Evolutionary conservation across 2,329 filamentous ascomycete genomes (phyloP).

Genomic region (Talaromyces rugulosus): DNA sequence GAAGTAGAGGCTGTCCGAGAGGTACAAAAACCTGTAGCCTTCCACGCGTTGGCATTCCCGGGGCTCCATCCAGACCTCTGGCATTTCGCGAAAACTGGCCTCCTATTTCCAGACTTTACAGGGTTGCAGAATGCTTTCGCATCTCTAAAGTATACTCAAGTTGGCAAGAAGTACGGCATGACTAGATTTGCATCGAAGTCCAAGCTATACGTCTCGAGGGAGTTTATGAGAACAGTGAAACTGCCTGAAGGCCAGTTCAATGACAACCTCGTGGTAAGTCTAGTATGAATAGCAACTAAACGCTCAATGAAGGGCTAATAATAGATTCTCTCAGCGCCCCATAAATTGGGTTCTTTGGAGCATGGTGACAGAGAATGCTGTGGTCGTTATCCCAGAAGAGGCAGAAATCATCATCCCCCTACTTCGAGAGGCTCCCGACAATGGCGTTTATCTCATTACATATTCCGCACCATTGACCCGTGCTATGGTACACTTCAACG

Average conservation of each 20-base stretch:
- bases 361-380: constrained; percentile 27
- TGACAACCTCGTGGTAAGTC: constrained; percentile 35
- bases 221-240: constrained; percentile 49
- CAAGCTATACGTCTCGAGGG: constrained; percentile 37
- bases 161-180: constrained; percentile 36
- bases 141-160: constrained; percentile 33
- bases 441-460: constrained; percentile 44
- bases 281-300: neutral
- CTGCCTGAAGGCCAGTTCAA: constrained; percentile 27
- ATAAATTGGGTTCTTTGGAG: constrained; percentile 56
- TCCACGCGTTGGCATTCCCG: constrained; percentile 38
- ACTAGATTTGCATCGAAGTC: constrained; percentile 15
- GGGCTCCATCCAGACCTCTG: constrained; percentile 47
- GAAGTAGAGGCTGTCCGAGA: constrained; percentile 52
- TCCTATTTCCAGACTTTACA: neutral
- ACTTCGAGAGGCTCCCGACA: neutral
- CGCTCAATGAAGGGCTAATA: neutral
- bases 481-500: constrained; percentile 57
- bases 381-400: constrained; percentile 62
- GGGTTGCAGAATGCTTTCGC: neutral
- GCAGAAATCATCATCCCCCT: constrained; percentile 49
- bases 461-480: constrained; percentile 60
- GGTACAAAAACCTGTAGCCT: constrained; percentile 45
- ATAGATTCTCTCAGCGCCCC: constrained; percentile 35
- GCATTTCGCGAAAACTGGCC: constrained; percentile 20